Evolutionary conservation across 148 eudicot genomes (phyloP).

Genomic region (Amaranthus hypochondriacus): DNA sequence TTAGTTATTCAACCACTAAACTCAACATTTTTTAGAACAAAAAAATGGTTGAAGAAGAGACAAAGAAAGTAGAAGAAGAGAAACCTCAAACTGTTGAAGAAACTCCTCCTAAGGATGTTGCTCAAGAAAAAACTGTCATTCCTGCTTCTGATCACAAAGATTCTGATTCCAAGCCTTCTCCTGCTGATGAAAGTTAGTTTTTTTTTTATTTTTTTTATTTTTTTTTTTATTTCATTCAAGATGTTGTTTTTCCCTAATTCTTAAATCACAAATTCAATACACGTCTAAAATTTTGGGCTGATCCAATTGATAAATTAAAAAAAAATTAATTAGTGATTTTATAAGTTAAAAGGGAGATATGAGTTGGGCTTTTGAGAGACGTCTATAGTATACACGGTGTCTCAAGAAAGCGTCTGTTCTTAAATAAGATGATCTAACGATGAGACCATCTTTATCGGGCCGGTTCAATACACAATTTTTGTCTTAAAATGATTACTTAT

Average conservation of each 20-base stretch:
- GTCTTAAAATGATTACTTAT: too few species aligned
- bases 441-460: too few species aligned
- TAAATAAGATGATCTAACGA: too few species aligned
- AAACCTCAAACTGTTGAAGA: slow-evolving; percentile 6
- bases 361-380: too few species aligned
- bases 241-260: background rate
- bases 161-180: slow-evolving; percentile 13
- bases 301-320: background rate
- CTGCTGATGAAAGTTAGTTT: slow-evolving; percentile 24
- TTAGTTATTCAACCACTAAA: background rate
- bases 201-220: background rate
- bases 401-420: too few species aligned
- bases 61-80: slow-evolving; percentile 26
- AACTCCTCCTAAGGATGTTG: slow-evolving; percentile 21
- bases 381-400: too few species aligned
- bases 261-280: background rate
- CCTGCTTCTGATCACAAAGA: slow-evolving; percentile 25
- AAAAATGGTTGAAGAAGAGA: slow-evolving; percentile 29
- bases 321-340: too few species aligned
- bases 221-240: background rate
- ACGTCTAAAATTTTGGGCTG: too few species aligned
- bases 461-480: too few species aligned
- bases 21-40: background rate
- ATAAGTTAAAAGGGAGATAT: too few species aligned
- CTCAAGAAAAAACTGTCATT: slow-evolving; percentile 25